These are phyloP conservation scores for Dionaea muscipula DNA, from an alignment of 179 eudicot species.

Conservation along the genomic window DNA sequence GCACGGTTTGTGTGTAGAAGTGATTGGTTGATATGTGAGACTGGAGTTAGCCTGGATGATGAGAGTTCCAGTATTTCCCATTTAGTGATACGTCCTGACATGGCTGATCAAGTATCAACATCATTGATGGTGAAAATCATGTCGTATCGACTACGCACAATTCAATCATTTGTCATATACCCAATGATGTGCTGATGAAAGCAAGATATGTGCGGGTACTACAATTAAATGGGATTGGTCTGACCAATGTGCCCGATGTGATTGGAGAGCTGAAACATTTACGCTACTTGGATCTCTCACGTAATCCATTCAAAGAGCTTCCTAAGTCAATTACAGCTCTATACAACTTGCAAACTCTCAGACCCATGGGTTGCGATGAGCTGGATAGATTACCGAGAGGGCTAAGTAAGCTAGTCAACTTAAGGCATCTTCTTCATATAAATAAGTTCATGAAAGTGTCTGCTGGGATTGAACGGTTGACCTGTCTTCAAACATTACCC, in stretches of 20 bases:
- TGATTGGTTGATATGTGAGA: constrained; percentile 3
- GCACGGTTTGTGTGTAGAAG: constrained; percentile 11
- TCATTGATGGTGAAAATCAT: neutral
- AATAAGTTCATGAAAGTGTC: neutral
- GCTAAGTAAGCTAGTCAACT: constrained; percentile 11
- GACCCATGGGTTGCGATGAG: neutral
- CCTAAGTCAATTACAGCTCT: constrained; percentile 11
- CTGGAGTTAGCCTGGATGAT: neutral
- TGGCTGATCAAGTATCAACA: neutral
- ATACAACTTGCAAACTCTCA: constrained; percentile 15
- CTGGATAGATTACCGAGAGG: constrained; percentile 13
- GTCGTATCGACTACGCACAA: neutral
- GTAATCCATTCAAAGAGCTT: neutral
- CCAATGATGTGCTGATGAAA: too few relatives aligned
- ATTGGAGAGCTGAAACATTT: constrained; percentile 14
- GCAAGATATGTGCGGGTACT: too few relatives aligned
- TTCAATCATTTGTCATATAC: too few relatives aligned
- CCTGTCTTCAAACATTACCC: constrained; percentile 18
- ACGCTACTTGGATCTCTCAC: constrained; percentile 9
- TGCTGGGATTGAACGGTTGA: constrained; percentile 10
- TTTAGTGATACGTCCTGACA: constrained; percentile 2
- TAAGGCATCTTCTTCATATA: constrained; percentile 3
- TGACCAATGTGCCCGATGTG: constrained; percentile 7
- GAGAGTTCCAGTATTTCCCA: constrained; percentile 1
- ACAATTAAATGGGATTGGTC: neutral